Evolutionary conservation across 148 eudicot species (phyloP), one percentile per base, ranked within the genome.

Genomic region (Persicaria maculosa): DNA sequence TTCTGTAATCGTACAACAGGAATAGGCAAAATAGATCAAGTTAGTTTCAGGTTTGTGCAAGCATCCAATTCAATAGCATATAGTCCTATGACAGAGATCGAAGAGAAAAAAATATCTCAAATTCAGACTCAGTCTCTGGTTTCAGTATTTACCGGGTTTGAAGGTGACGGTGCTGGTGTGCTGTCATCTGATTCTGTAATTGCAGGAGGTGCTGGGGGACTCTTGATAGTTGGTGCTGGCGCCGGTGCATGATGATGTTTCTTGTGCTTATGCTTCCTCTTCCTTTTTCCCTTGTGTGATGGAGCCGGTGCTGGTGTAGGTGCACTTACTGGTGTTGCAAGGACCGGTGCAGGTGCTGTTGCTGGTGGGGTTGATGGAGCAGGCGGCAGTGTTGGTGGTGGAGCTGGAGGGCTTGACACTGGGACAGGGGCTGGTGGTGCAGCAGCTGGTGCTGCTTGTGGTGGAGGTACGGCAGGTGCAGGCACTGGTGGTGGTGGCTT

Each of bases 141-240:
- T 12, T 40, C 11, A 46, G 70, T 7, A 9, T 45, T 78, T 91
- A 94, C 95, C 90, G 81, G 71, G 88, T 86, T 75, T 54, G 82
- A 75, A 68, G 97, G 98, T 47, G 97, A 80, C 7, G 98, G 98
- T n/a, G 98, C 98, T 50, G 88, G 91, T 77, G 96, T 61, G 47
- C 81, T 75, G 20, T 86, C 85, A 4, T 36, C 83, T 0, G 88
- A 47, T 45, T 81, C 86, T 20, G 84, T 12, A 47, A 47, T 75
- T 3, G 81, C 79, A 20, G 98, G 96, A 47, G 97, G 96, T 73
- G 97, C 89, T 16, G 96, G 97, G 0, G 98, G 98, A 80, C 96
- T 91, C 73, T 71, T 47, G 54, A 71, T 19, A 17, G 77, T 77
- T 40, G 85, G 81, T 31, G 67, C 82, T 1, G 98, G 90, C 71